Evolutionary conservation across 2,329 filamentous ascomycete genomes (phyloP), one percentile per base, ranked within the genome.

Genomic region (Coniella vitis): DNA sequence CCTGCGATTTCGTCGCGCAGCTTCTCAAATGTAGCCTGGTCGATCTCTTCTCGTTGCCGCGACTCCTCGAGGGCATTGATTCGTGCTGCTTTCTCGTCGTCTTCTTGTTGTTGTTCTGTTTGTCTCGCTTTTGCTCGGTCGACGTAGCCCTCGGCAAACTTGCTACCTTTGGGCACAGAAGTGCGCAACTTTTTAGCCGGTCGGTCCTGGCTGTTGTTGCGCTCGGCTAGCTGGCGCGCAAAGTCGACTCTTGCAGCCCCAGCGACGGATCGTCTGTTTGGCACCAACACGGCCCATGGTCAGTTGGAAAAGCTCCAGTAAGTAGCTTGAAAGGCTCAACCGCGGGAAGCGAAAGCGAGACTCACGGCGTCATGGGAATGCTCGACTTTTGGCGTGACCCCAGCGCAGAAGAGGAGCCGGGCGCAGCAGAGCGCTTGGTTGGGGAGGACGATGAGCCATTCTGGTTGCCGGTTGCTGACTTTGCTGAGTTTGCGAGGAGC

Each of bases 341-440:
- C n/a, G n/a, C n/a, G n/a, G 21, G 13, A 36, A 3, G 14, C 8
- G n/a, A 7, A 20, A 9, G 16, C 22, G 29, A 25, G 39, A 73
- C 83, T 60, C 75, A 90, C 84, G 91, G 91, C 41, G 91, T 96
- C 91, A 96, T 96, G 49, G 89, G 89, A 54, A 95, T 91, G 65
- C 80, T 91, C 31, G 86, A 79, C 56, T 82, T 81, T 67, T 86
- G 82, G 60, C 86, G 79, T 50, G 88, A 93, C 19, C 90, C 90
- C 49, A 95, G 74, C 4, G 80, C 68, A 42, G 70, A 69, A 40
- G 74, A 69, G 25, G 48, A 57, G 37, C 54, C 55, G 10, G 59
- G 47, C 22, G 35, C 31, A 56, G 57, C 52, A 58, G 55, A 54
- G 58, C 52, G 57, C 56, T 55, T n/a, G n/a, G n/a, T 46, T 57